Evolutionary conservation across 352 stramenopile genomes (phyloP), one percentile per base, ranked within the genome.

Genomic region (Pythium pyrilobum): DNA sequence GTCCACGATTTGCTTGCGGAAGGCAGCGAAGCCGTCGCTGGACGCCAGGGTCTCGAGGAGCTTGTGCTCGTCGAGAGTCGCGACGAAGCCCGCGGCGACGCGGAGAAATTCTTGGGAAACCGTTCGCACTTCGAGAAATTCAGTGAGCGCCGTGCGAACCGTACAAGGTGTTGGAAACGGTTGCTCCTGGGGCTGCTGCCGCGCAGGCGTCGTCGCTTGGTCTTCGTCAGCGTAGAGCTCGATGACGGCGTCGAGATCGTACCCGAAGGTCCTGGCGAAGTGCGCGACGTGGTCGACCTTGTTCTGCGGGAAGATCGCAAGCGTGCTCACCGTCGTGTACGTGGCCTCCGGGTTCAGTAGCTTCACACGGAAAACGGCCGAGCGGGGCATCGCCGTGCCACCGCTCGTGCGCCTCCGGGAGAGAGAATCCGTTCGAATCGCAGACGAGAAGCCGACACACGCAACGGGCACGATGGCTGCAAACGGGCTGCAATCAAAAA

Each of bases 151-250:
- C 5, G 89, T 84, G 12, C 87, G 76, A 0, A 98, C 66, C 5
- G 81, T 95, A 50, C 89, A 95, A 5, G 92, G 92, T 31, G 81
- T 95, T 23, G 91, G 85, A 59, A 98, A 98, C 12, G 78, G 75
- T 3, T 82, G 62, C 39, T 90, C 81, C 3, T 12, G 20, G 7
- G 18, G 34, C 15, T 44, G 27, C 29, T 13, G 40, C 20, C 5
- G 16, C 13, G 37, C 7, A 3, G 27, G 15, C 7, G 24, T 49
- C 9, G 4, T 38, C 45, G 37, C 20, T 36, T n/a, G 31, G 15
- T 23, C 20, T 11, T 55, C 64, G 15, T 61, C 56, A 25, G 70
- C 58, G 38, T 80, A 67, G 21, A 93, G 58, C 23, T 80, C 67
- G 52, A 98, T 96, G 23, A 76, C 59, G 23, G 72, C 62, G 62